Base-by-base conservation (phyloP, 139 green algal species). In the Micractinium sp. region DNA sequence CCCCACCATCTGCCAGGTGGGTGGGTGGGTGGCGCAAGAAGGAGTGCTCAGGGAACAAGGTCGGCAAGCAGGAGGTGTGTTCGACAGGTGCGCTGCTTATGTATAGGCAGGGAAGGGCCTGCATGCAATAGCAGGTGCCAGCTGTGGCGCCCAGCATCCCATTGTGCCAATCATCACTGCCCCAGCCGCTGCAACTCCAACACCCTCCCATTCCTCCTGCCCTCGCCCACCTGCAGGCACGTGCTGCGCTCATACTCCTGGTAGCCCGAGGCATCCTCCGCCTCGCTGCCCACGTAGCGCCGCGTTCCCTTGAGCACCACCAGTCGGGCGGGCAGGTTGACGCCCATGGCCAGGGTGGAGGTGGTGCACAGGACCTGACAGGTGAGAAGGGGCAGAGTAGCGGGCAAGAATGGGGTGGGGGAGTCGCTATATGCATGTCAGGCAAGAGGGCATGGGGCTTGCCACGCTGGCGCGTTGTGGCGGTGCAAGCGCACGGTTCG, bases 291-390 rank as follows among this genome's bases (percentile, higher is more conserved):
- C 35, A 87, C 38, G 81, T 93, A 96, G n/a, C 94, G 93, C 38
- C 93, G 82, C 1, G 96, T 98, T 41, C 96, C 96, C 87, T 98
- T 98, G 41, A 99, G 90, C 3, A 99, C 91, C 31, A 99, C 97
- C 82, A 99, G 94, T 88, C 98, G 95, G 3, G 97, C 97, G 27
- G 97, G 97, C 81, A 99, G 94, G 90, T 99, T 99, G 29, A 99
- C 96, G 31, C 97, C 97, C 89, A 96, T 89, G 0, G 97, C 97
- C 66, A 99, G 91, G 0, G 97, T 99, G 41, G 93, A 96, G 1
- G 97, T 99, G 25, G 95, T 95, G 90, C 97, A 98, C 60, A 99
- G 91, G 53, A 98, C 95, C 93, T 96, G 78, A 15, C 31, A 39
- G 31, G 63, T 23, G 63, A 12, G 20, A 71, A 16, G 18, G 60